Evolutionary conservation across 2,329 filamentous ascomycete genomes (phyloP).

Genomic region (Orbilia brochopaga): DNA sequence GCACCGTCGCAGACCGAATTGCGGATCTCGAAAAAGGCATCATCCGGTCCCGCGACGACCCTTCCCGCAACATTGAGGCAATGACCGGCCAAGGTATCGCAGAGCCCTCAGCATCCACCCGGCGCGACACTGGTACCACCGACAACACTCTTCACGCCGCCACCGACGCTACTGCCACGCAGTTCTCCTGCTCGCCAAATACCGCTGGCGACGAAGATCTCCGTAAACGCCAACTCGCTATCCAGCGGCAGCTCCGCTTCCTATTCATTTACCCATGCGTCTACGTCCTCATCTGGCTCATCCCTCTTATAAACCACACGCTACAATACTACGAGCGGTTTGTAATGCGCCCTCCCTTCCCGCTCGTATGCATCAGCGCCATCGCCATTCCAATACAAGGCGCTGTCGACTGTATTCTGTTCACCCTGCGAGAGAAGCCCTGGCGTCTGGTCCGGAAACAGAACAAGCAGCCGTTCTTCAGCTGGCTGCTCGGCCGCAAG

Average conservation of each 20-base stretch:
- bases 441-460: conserved; percentile 66
- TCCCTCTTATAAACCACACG: conserved; percentile 72
- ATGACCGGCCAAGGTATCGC: neutral
- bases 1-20: conserved; percentile 15
- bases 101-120: conserved; percentile 6
- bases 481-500: conserved; percentile 25
- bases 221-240: conserved; percentile 56
- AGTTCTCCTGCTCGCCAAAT: conserved; percentile 3
- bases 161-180: neutral
- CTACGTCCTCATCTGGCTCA: conserved; percentile 74
- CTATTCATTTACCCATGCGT: conserved; percentile 78
- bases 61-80: neutral
- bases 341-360: conserved; percentile 64
- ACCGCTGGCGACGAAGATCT: conserved; percentile 31
- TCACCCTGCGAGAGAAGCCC: conserved; percentile 72
- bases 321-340: conserved; percentile 65
- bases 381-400: conserved; percentile 71
- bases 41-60: neutral
- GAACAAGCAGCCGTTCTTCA: conserved; percentile 35
- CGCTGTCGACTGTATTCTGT: conserved; percentile 71
- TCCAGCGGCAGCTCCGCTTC: conserved; percentile 71
- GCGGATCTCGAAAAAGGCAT: conserved; percentile 36
- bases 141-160: conserved; percentile 14
- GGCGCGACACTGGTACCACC: conserved; percentile 24
- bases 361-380: conserved; percentile 64